Evolutionary conservation across 2,329 filamentous ascomycete genomes (phyloP).

Genomic region (Bipolaris bicolor): DNA sequence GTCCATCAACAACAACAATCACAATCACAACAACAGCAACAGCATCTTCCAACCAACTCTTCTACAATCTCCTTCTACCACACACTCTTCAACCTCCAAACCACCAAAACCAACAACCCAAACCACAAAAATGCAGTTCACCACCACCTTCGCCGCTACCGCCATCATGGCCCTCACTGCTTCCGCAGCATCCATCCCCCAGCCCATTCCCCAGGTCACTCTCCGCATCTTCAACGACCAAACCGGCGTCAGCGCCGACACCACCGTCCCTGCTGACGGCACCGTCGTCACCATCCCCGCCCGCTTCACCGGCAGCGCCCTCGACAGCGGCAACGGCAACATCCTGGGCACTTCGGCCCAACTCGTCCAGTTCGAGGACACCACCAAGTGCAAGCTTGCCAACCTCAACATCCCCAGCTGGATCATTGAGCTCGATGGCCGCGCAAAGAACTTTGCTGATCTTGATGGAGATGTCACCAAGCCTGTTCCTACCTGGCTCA

Average conservation of each 20-base stretch:
- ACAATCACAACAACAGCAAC: neutral
- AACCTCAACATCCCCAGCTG: constrained; percentile 8
- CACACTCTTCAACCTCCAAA: constrained; percentile 8
- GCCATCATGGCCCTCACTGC: constrained; percentile 15
- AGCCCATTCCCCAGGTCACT: constrained; percentile 10
- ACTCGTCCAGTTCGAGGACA: constrained; percentile 16
- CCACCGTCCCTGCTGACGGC: constrained; percentile 15
- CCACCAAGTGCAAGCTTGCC: constrained; percentile 17
- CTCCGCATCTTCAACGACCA: constrained; percentile 19
- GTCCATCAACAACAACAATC: constrained; percentile 3
- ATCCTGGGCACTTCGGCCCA: constrained; percentile 20
- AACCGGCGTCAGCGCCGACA: constrained; percentile 12
- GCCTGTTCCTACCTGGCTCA: constrained; percentile 18
- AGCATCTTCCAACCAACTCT: constrained; percentile 1
- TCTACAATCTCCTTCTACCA: neutral
- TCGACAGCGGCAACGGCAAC: constrained; percentile 11
- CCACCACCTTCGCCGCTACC: constrained; percentile 15
- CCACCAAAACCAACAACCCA: neutral
- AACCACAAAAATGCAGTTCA: constrained; percentile 23
- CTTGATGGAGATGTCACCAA: constrained; percentile 18
- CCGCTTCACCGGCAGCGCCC: constrained; percentile 16
- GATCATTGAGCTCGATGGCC: constrained; percentile 19
- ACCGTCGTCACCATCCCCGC: constrained; percentile 1
- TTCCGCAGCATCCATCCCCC: constrained; percentile 10
- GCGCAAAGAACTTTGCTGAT: constrained; percentile 21